Base-by-base conservation (phyloP, 805 yeast species). In the Tetrapisispora arboricola region DNA sequence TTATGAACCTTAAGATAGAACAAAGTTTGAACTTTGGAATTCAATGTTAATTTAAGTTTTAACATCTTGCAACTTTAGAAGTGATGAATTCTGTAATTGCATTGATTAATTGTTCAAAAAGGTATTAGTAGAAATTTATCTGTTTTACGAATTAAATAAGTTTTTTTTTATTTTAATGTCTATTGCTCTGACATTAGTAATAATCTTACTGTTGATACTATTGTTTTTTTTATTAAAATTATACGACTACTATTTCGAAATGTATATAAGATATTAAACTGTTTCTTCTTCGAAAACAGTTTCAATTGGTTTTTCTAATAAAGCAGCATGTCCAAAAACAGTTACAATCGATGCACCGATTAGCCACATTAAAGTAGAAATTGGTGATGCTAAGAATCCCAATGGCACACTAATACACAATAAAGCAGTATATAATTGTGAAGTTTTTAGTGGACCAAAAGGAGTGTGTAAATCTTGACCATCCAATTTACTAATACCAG, bases 261-360 rank as follows among this genome's bases (percentile, higher is more conserved):
- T 21, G n/a, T n/a, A 13, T 6, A 15, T 20, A n/a, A 4, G n/a
- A 22, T 26, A 11, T 43, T 44, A 59, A 15, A 59, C 64, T 17
- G 63, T 47, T 43, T 82, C 85, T 59, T 86, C 96, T 57, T 87
- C 92, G 58, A 90, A 92, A 16, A 90, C 88, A 29, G 90, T 79
- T 66, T 92, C 97, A 45, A 88, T 80, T 17, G 98, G 98, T 66
- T 90, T 92, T 58, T 92, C 97, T 75, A 92, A 71, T 47, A 90
- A 68, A 3, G 88, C 70, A 35, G 96, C 98, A 63, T 92, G 98
- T 3, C 86, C 73, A 36, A 87, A 66, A 31, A 90, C 84, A 28
- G 82, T 61, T 36, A 80, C 80, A 21, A 81, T 80, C 30, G 92
- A 80, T 13, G 94, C 84, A 51, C 95, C 92, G 51, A 83, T 73